phyloP scores from a whole-genome alignment of 2,329 filamentous ascomycete genomes.

The Colletotrichum godetiae region DNA sequence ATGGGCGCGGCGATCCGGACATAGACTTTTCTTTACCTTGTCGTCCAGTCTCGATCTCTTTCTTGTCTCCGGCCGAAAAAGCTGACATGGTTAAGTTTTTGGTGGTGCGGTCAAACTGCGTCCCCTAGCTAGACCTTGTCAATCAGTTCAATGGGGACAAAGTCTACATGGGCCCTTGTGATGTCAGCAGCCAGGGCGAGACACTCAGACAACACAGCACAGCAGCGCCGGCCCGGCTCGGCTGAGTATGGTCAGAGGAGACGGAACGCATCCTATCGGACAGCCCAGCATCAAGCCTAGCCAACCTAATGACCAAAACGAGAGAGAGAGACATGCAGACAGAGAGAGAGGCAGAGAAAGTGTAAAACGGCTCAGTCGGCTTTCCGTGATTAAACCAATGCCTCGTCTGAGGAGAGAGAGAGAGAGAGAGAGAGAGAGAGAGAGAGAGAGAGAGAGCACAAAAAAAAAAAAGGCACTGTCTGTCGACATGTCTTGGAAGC shows the following conservation, averaged over 20 bases:
- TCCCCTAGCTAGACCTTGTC: background rate
- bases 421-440: no score
- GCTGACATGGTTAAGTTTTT: background rate
- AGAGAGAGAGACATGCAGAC: background rate
- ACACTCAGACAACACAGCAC: background rate
- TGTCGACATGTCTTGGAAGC: background rate
- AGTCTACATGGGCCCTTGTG: background rate
- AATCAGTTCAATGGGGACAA: background rate
- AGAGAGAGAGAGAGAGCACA: background rate
- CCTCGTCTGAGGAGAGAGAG: background rate
- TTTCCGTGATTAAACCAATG: conserved; percentile 1
- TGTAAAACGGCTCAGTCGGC: background rate
- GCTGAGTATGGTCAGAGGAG: background rate
- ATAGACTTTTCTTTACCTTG: background rate
- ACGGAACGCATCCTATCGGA: background rate
- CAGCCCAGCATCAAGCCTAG: background rate
- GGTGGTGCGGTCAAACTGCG: background rate
- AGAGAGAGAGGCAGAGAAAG: background rate
- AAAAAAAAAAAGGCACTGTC: conserved; percentile 8
- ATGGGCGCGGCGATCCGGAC: background rate
- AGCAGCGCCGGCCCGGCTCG: conserved; percentile 4
- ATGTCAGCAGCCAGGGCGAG: background rate
- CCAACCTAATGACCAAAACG: background rate
- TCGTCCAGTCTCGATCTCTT: background rate
- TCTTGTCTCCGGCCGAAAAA: background rate